Base-by-base conservation (phyloP, 805 yeast genomes). In the Pichia cephalocereana region DNA sequence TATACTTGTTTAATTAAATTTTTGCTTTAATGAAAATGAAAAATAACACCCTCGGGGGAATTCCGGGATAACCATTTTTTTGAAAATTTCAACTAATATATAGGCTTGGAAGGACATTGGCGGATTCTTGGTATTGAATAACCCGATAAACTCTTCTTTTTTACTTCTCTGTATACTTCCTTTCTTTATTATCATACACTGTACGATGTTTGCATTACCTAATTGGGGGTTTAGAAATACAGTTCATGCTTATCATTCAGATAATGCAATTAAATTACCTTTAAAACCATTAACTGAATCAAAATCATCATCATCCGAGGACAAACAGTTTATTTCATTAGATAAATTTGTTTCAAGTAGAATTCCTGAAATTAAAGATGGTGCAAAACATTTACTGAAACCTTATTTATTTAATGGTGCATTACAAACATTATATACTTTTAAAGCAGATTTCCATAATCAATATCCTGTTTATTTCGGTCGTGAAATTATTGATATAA, bases 381-480 rank as follows among this genome's bases (percentile, higher is more conserved):
- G 69, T 6, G 62, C 68, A 46, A 62, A 63, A n/a, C 72, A 62
- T 55, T 62, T 58, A 56, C 63, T 75, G 44, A 70, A 71, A 51
- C 81, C 82, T 4, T 60, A 69, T 14, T 60, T 77, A 7, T 63
- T 72, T 45, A 70, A 70, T 41, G 81, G 81, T 27, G 72, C 72
- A 41, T 53, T 71, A 23, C 82, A 77, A 58, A 74, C 78, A 4
- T 67, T 77, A 15, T 76, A 73, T 54, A 63, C 75, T 3, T 72
- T 75, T 1, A 55, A 72, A 38, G 69, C 69, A 41, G 71, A 73
- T 53, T 72, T 68, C 48, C 71, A 71, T 8, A 52, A 64, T 31
- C 55, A 58, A 17, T 76, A 71, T 53, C 65, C 65, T 31, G 71
- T 77, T 3, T 60, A 66, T 57, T 77, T 74, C 54, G 76, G 73